Percentiles rank a stretch among this genome's conserved stretches.
Evolutionary conservation across 306 rosid species (phyloP).

Genomic region (Trifolium subterraneum): DNA sequence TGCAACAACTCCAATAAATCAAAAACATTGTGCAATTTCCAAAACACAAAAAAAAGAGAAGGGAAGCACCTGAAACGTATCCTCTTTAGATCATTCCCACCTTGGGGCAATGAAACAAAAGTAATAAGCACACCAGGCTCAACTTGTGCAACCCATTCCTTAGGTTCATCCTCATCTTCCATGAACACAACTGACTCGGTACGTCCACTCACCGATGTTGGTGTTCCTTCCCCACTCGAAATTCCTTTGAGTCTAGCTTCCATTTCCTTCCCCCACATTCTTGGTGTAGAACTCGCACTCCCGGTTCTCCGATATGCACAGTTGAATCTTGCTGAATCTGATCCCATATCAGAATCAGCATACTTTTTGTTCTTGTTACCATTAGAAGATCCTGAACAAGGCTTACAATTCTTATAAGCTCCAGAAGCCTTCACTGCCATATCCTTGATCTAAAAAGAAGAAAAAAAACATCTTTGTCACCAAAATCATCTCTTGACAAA

Average conservation of each 20-base stretch:
- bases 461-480: constrained; percentile 27
- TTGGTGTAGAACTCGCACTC: constrained; percentile 86
- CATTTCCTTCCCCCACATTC: constrained; percentile 89
- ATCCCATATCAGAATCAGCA: constrained; percentile 77
- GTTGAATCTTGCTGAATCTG: constrained; percentile 84
- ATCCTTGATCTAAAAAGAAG: constrained; percentile 80
- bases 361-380: constrained; percentile 55
- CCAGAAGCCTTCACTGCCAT: constrained; percentile 97
- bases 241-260: constrained; percentile 78
- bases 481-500: neutral
- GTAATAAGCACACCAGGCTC: constrained; percentile 99
- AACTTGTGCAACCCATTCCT: constrained; percentile 97
- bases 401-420: constrained; percentile 93
- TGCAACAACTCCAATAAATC: constrained; percentile 44
- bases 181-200: constrained; percentile 77
- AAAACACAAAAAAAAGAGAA: constrained; percentile 34
- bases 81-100: constrained; percentile 95
- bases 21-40: constrained; percentile 43
- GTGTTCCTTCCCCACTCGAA: constrained; percentile 93
- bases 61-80: constrained; percentile 89
- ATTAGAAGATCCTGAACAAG: constrained; percentile 78
- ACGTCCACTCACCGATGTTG: constrained; percentile 87
- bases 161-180: constrained; percentile 97
- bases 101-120: constrained; percentile 87
- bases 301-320: constrained; percentile 76